These are phyloP conservation scores for Thelonectria olida DNA, from an alignment of 2,329 filamentous ascomycete species.

Conservation along the genomic window DNA sequence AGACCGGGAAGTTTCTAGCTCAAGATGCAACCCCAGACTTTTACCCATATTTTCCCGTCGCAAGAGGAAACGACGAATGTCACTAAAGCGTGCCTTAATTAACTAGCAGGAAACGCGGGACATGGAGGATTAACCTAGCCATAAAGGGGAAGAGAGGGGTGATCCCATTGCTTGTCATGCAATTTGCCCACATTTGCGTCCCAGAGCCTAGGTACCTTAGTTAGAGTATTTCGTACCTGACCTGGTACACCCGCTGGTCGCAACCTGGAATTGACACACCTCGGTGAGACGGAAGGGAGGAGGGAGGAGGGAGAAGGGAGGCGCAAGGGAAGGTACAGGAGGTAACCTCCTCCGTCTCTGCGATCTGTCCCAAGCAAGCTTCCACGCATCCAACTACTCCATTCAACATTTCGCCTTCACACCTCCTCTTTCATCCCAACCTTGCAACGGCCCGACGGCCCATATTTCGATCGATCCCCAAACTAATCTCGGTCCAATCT, in stretches of 20 bases:
- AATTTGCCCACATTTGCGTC: too few relatives aligned
- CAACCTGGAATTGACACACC: background rate
- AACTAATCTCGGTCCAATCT: background rate
- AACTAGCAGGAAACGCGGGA: background rate
- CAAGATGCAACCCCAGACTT: constrained; percentile 9
- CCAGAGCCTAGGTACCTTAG: too few relatives aligned
- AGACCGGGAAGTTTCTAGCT: background rate
- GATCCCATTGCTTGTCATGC: background rate
- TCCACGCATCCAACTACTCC: background rate
- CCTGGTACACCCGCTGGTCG: too few relatives aligned
- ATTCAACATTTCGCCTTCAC: background rate
- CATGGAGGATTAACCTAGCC: background rate
- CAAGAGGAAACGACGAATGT: background rate
- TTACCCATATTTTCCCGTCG: background rate
- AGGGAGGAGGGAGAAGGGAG: constrained; percentile 1
- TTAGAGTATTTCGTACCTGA: too few relatives aligned
- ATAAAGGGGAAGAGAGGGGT: constrained; percentile 5
- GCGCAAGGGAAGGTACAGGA: background rate
- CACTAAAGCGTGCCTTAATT: background rate
- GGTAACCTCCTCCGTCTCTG: background rate
- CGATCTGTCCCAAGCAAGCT: background rate
- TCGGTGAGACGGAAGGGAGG: background rate
- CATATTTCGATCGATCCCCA: background rate
- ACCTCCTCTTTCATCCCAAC: background rate
- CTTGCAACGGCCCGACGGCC: background rate